Percentiles rank a stretch among this genome's conserved stretches.
Evolutionary conservation across 176 grass and related monocot species (phyloP).

Genomic region (Carex scoparia): DNA sequence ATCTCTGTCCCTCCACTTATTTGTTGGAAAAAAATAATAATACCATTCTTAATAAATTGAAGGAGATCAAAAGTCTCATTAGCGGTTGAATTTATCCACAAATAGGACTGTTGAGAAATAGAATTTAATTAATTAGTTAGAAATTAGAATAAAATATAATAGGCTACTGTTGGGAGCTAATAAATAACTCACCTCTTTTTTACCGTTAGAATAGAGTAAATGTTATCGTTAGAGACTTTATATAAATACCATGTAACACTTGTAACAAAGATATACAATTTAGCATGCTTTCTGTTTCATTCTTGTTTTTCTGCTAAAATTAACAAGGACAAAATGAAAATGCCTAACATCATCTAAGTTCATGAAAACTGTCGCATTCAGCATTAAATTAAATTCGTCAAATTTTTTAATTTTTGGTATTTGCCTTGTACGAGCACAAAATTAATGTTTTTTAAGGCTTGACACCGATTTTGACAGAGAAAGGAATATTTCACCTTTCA

Average conservation of each 20-base stretch:
- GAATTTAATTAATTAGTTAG: too few species aligned
- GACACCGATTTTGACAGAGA: not conserved
- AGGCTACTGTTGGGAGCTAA: too few species aligned
- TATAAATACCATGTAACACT: too few species aligned
- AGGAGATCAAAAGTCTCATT: not conserved
- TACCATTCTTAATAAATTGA: not conserved
- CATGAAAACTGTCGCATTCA: not conserved
- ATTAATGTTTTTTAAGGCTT: not conserved
- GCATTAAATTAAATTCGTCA: not conserved
- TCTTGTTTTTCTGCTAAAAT: too few species aligned
- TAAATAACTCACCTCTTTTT: too few species aligned
- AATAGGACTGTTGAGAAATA: too few species aligned
- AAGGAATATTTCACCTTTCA: conserved; percentile 15
- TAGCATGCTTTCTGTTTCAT: too few species aligned
- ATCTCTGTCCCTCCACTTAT: not conserved
- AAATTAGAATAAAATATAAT: too few species aligned
- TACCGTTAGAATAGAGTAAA: too few species aligned
- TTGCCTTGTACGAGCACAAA: not conserved
- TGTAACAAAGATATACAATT: too few species aligned
- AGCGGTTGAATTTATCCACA: not conserved
- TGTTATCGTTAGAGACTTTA: too few species aligned
- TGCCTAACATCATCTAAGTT: not conserved
- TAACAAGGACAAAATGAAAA: not conserved
- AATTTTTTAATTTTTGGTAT: not conserved
- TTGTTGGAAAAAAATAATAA: not conserved